A percentile compares a stretch with the other conserved stretches of the same genome.
Conservation (phyloP, 2,329 filamentous ascomycete species). For the Calycina herbarum region DNA sequence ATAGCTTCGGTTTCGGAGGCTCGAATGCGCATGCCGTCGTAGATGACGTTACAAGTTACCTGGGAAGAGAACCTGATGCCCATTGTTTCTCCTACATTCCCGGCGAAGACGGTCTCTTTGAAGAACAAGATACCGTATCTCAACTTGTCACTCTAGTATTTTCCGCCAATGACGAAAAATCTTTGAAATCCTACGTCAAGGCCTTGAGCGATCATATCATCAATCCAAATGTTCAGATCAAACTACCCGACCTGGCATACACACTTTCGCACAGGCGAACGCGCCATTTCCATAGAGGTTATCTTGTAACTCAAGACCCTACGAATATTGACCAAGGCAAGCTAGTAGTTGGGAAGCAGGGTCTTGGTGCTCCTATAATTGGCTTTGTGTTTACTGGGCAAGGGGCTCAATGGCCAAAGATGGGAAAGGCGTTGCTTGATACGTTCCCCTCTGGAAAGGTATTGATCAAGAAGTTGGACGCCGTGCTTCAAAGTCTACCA, state of each 20-base stretch:
- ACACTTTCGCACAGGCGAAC: conserved; percentile 29
- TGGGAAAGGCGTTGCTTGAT: conserved; percentile 30
- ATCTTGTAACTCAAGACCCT: conserved; percentile 16
- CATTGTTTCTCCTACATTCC: conserved; percentile 15
- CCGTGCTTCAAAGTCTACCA: conserved; percentile 16
- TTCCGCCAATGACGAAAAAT: conserved; percentile 29
- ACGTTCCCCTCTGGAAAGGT: conserved; percentile 11
- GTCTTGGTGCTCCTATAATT: neutral
- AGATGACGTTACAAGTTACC: neutral
- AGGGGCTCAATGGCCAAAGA: conserved; percentile 34
- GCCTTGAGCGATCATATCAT: conserved; percentile 26
- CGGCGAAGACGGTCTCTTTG: conserved; percentile 12
- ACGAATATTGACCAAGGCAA: conserved; percentile 7
- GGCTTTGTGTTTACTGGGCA: conserved; percentile 37
- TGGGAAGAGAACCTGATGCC: conserved; percentile 2
- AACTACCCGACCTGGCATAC: conserved; percentile 27
- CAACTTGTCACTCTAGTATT: conserved; percentile 26
- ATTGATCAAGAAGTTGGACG: conserved; percentile 14
- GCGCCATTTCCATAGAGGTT: conserved; percentile 27
- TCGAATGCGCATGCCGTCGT: conserved; percentile 36
- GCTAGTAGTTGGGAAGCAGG: neutral
- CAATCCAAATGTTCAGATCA: conserved; percentile 22
- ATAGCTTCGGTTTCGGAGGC: conserved; percentile 33
- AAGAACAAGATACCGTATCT: conserved; percentile 12
- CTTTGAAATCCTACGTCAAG: conserved; percentile 30